phyloP scores from a whole-genome alignment of 75 land plant species.

The Azolla pinnata region DNA sequence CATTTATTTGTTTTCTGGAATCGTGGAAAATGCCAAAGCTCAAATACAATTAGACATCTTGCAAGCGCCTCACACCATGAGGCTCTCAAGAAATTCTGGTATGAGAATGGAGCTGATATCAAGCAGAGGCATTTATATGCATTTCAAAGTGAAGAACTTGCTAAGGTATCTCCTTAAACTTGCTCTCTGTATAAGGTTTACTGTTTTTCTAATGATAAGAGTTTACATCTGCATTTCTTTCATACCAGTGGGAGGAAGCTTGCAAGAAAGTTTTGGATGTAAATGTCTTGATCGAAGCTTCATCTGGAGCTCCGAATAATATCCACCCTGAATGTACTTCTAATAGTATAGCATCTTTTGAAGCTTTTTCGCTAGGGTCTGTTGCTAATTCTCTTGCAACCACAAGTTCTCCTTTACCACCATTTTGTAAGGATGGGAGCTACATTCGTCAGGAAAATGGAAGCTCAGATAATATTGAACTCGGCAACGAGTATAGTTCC shows the following conservation, averaged over 20 bases:
- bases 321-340: constrained; percentile 52
- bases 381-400: not conserved
- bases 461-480: too few species aligned
- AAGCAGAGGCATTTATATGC: constrained; percentile 43
- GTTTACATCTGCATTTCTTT: not conserved
- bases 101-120: constrained; percentile 62
- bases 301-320: constrained; percentile 42
- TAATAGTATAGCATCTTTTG: constrained; percentile 25
- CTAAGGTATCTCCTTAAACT: constrained; percentile 38
- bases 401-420: constrained; percentile 61
- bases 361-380: constrained; percentile 11
- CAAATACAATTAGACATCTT: constrained; percentile 63
- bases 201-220: not conserved
- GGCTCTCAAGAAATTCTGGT: constrained; percentile 46
- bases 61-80: constrained; percentile 59
- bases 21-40: too few species aligned
- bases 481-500: too few species aligned
- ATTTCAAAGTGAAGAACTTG: constrained; percentile 40
- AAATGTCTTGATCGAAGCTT: constrained; percentile 11
- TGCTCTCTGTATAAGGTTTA: not conserved
- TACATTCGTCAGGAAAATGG: too few species aligned
- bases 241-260: constrained; percentile 67
- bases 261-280: constrained; percentile 32
- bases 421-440: constrained; percentile 47
- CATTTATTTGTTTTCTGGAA: too few species aligned